Evolutionary conservation across 2,329 filamentous ascomycete species (phyloP), one percentile per base, ranked within the genome.

Genomic region (Ceratocystis papillata): DNA sequence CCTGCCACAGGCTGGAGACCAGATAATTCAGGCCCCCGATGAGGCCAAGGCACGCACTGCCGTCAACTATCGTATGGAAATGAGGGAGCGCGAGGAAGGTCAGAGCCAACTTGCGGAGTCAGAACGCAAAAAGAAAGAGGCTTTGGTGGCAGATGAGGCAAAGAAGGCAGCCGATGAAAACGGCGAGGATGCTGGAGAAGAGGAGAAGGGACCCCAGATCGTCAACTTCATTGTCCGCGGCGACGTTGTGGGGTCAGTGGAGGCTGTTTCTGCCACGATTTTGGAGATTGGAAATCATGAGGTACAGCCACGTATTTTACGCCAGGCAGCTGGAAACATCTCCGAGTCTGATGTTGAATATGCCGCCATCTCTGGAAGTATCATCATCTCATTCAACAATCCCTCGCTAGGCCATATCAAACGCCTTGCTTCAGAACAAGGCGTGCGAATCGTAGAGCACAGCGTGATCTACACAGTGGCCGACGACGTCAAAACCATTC

Each of bases 221-320:
- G 81, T 96, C 61, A 88, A 88, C 71, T 94, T 97, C 75, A 84
- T 94, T 67, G 80, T 99, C 77, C 96, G 95, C 76, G 92, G 87
- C 65, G 94, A 99, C 72, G 94, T 97, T 20, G 89, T 88, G 68
- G 94, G 94, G 46, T 97, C 93, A 0, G 91, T 92, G 0, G 94
- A 99, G 77, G 94, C 94, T 1, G 88, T 97, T 2, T 80, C 86
- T 68, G 87, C 89, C 62, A 87, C 87, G 7, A 81, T 99, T 67
- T 79, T 85, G 68, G 84, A 87, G 67, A 80, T 96, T 69, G 91
- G 92, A 69, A 96, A 88, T 76, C 86, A 90, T 71, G 90, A 97
- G 73, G 87, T 96, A 48, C 83, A 80, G 41, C 83, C 92, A 15
- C 84, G 85, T 66, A 80, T 99, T 67, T 82, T 99, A 45, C 85